Percentiles rank a stretch among this genome's conserved stretches.
These are phyloP conservation scores for Solanum hybrid DNA, from an alignment of 305 asterid genomes.

Conservation along the genomic window DNA sequence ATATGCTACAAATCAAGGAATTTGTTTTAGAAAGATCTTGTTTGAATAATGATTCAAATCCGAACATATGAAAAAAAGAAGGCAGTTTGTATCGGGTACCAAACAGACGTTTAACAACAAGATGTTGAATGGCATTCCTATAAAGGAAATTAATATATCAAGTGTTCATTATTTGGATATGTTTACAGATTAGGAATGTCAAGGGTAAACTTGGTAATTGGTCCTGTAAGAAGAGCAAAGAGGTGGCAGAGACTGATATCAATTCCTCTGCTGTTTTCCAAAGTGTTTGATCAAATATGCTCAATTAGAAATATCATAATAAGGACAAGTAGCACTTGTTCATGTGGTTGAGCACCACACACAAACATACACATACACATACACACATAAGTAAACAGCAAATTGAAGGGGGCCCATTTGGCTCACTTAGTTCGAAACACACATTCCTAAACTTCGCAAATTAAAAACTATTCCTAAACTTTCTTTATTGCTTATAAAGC, in stretches of 20 bases:
- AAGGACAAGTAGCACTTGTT: neutral
- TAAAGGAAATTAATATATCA: neutral
- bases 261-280: neutral
- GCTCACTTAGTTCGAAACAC: neutral
- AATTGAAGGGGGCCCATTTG: neutral
- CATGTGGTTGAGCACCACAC: neutral
- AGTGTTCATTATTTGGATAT: neutral
- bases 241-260: neutral
- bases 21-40: neutral
- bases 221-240: slow-evolving; percentile 7
- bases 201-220: neutral
- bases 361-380: neutral
- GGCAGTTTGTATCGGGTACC: neutral
- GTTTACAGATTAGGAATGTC: neutral
- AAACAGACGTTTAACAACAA: neutral
- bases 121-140: neutral
- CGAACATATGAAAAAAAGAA: neutral
- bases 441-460: neutral
- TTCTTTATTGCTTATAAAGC: neutral
- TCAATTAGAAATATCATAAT: neutral
- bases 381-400: neutral
- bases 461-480: neutral
- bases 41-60: neutral
- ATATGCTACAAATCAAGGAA: neutral
- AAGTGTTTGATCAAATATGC: neutral